These are phyloP conservation scores for Croton laevigatus DNA, from an alignment of 441 rosid species.

Conservation along the genomic window DNA sequence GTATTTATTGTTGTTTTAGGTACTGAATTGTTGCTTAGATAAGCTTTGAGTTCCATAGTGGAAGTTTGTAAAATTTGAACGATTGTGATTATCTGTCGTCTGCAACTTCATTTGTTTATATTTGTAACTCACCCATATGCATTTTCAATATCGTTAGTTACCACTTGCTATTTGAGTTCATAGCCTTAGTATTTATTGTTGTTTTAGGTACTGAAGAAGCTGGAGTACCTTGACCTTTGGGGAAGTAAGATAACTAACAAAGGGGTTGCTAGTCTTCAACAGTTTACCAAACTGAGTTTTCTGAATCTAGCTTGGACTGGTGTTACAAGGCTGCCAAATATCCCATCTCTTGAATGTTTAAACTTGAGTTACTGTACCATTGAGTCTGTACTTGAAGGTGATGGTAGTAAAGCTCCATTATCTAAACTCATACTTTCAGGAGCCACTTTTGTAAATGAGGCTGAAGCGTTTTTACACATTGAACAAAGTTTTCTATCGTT, in stretches of 20 bases:
- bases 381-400: constrained; percentile 40
- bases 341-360: constrained; percentile 65
- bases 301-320: constrained; percentile 82
- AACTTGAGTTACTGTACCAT: constrained; percentile 77
- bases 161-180: neutral
- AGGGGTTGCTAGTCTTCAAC: constrained; percentile 49
- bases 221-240: constrained; percentile 85
- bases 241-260: constrained; percentile 72
- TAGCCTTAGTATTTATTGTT: neutral
- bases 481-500: constrained; percentile 48
- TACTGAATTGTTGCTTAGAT: neutral
- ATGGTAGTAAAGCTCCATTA: constrained; percentile 47
- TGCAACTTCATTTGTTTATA: neutral
- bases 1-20: constrained; percentile 40
- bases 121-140: neutral
- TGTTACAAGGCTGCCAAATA: constrained; percentile 57
- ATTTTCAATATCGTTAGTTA: neutral
- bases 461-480: constrained; percentile 44
- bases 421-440: constrained; percentile 59
- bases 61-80: neutral
- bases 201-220: constrained; percentile 64
- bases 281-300: constrained; percentile 61
- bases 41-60: neutral
- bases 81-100: neutral
- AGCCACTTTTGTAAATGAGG: constrained; percentile 57